Percentiles rank a stretch among this genome's conserved stretches.
Evolutionary conservation across 2,329 filamentous ascomycete genomes (phyloP).

Genomic region (Chaetoscypha palmicola): DNA sequence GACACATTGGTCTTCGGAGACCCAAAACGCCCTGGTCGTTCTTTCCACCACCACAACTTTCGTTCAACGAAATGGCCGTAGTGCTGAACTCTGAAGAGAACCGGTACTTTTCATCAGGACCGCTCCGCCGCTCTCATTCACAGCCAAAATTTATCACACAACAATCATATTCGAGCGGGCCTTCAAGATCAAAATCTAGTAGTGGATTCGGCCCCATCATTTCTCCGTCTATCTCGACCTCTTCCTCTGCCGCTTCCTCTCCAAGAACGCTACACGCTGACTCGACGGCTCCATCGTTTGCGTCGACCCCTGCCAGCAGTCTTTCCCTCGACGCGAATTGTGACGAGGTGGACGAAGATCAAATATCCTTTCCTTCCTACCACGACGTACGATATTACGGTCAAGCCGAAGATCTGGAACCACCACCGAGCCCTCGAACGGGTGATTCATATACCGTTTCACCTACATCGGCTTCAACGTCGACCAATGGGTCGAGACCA

Average conservation of each 20-base stretch:
- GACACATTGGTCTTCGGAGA: constrained; percentile 10
- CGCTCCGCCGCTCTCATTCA: constrained; percentile 53
- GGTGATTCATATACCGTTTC: constrained; percentile 48
- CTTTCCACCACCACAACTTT: background rate
- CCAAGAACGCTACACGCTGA: constrained; percentile 46
- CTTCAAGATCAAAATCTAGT: constrained; percentile 36
- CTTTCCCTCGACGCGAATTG: constrained; percentile 78
- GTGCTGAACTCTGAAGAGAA: constrained; percentile 44
- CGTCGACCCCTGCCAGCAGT: constrained; percentile 57
- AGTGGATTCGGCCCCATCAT: constrained; percentile 23
- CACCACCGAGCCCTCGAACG: constrained; percentile 43
- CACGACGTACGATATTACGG: constrained; percentile 32
- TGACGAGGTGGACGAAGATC: constrained; percentile 85
- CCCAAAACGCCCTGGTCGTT: constrained; percentile 14
- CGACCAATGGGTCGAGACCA: constrained; percentile 42
- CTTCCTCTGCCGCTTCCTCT: constrained; percentile 50
- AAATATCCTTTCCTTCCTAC: constrained; percentile 38
- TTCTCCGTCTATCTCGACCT: constrained; percentile 25
- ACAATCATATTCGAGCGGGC: constrained; percentile 40
- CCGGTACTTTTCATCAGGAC: constrained; percentile 47
- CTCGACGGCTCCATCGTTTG: constrained; percentile 47
- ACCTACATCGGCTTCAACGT: constrained; percentile 54
- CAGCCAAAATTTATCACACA: constrained; percentile 49
- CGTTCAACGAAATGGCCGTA: constrained; percentile 27
- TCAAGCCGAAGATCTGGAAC: constrained; percentile 41